Conservation (phyloP, 2,329 filamentous ascomycete genomes). For the Lasiodiplodia gonubiensis region DNA sequence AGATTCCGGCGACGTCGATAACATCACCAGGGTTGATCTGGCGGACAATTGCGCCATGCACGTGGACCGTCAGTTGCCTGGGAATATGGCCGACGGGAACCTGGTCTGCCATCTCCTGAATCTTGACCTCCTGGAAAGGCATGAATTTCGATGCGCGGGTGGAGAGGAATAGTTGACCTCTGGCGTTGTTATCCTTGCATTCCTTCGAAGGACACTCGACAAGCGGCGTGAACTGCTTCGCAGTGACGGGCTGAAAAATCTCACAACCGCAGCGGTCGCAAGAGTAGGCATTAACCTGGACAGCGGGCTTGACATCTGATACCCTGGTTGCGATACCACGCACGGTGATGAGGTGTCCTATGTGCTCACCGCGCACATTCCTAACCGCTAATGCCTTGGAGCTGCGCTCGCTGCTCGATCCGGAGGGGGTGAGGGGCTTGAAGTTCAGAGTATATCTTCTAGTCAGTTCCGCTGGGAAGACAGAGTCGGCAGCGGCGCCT, state of each 20-base stretch:
- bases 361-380: slow-evolving; percentile 88
- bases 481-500: slow-evolving; percentile 69
- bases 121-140: slow-evolving; percentile 97
- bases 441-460: slow-evolving; percentile 95
- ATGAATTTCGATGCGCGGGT: slow-evolving; percentile 97
- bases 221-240: slow-evolving; percentile 88
- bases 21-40: slow-evolving; percentile 93
- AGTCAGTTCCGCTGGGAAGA: slow-evolving; percentile 90
- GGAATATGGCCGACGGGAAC: slow-evolving; percentile 98
- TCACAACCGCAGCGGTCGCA: slow-evolving; percentile 96
- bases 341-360: slow-evolving; percentile 91
- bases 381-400: slow-evolving; percentile 82
- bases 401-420: slow-evolving; percentile 64
- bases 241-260: slow-evolving; percentile 93
- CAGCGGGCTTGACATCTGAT: slow-evolving; percentile 95
- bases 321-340: slow-evolving; percentile 93
- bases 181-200: slow-evolving; percentile 87
- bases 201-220: slow-evolving; percentile 87
- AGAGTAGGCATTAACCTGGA: slow-evolving; percentile 97
- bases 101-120: slow-evolving; percentile 99
- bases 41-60: slow-evolving; percentile 83
- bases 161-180: slow-evolving; percentile 90
- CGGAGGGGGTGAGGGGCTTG: slow-evolving; percentile 81
- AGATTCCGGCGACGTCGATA: slow-evolving; percentile 92
- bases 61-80: slow-evolving; percentile 85